A percentile compares a stretch with the other conserved stretches of the same genome.
Conservation (phyloP, 2,329 filamentous ascomycete genomes). For the Neonectria coccinea region DNA sequence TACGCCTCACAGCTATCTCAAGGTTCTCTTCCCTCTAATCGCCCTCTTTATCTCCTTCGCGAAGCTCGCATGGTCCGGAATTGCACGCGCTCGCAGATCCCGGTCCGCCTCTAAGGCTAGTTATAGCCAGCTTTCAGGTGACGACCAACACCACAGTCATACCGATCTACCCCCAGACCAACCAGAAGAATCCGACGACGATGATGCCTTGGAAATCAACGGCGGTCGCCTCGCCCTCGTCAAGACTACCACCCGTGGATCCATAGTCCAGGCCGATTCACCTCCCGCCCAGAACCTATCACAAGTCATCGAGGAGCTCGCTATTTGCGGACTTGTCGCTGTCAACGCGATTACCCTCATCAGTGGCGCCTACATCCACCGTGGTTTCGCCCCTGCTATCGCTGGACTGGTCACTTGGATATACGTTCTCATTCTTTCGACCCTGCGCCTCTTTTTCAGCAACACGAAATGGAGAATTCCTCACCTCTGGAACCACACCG, state of each 20-base stretch:
- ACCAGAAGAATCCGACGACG: constrained; percentile 69
- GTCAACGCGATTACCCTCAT: constrained; percentile 75
- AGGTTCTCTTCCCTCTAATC: constrained; percentile 81
- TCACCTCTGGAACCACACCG: constrained; percentile 92
- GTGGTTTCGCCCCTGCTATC: constrained; percentile 70
- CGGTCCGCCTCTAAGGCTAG: constrained; percentile 58
- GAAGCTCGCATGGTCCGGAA: constrained; percentile 70
- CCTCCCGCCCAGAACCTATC: constrained; percentile 79
- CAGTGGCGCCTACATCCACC: constrained; percentile 68
- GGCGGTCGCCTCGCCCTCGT: constrained; percentile 68
- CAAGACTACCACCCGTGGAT: constrained; percentile 72
- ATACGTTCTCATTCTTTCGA: constrained; percentile 81
- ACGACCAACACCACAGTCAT: constrained; percentile 57
- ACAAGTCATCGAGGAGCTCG: constrained; percentile 79
- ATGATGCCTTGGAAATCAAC: constrained; percentile 66
- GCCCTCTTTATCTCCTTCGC: constrained; percentile 77
- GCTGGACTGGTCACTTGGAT: constrained; percentile 80
- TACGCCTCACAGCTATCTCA: constrained; percentile 53
- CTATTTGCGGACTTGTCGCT: constrained; percentile 77
- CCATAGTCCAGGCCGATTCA: constrained; percentile 77
- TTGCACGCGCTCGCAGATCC: constrained; percentile 63
- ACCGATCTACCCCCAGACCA: constrained; percentile 65
- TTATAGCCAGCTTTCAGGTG: constrained; percentile 68
- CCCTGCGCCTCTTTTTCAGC: constrained; percentile 76
- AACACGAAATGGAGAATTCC: constrained; percentile 75